These are phyloP conservation scores for Lentinula guzmanii DNA, from an alignment of 768 basidiomycete genomes.

Conservation along the genomic window DNA sequence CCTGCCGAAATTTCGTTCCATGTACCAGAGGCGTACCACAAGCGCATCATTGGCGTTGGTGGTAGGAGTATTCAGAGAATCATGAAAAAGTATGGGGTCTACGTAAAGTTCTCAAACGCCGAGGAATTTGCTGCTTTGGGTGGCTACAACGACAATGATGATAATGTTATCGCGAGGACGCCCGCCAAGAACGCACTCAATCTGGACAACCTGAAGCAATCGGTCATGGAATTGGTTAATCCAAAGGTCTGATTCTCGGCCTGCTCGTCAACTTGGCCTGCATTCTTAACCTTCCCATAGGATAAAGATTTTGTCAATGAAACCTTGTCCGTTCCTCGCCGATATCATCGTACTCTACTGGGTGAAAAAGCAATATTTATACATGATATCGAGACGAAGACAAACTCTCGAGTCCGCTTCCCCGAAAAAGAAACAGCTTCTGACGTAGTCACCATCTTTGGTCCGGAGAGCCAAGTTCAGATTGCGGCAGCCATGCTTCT, in stretches of 20 bases:
- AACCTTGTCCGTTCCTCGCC: conserved; percentile 86
- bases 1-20: conserved; percentile 98
- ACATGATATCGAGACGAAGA: conserved; percentile 94
- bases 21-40: conserved; percentile 96
- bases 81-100: conserved; percentile 99
- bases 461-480: conserved; percentile 94
- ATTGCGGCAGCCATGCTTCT: conserved; percentile 95
- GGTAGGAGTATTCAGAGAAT: conserved; percentile 98
- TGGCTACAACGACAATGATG: conserved; percentile 95
- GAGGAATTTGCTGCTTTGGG: conserved; percentile 95
- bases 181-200: conserved; percentile 97
- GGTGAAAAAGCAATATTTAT: conserved; percentile 98
- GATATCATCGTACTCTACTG: conserved; percentile 90
- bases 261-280: background rate
- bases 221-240: conserved; percentile 96
- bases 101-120: conserved; percentile 98
- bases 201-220: conserved; percentile 89
- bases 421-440: conserved; percentile 93
- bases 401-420: conserved; percentile 88
- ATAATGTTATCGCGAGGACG: conserved; percentile 97
- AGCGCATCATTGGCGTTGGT: conserved; percentile 97
- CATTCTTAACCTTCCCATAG: conserved; percentile 29
- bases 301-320: conserved; percentile 97
- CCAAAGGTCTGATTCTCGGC: conserved; percentile 63
- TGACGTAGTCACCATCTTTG: conserved; percentile 93